Conservation (phyloP, 495 filamentous ascomycete genomes). For the Opeltia flavorubescens region DNA sequence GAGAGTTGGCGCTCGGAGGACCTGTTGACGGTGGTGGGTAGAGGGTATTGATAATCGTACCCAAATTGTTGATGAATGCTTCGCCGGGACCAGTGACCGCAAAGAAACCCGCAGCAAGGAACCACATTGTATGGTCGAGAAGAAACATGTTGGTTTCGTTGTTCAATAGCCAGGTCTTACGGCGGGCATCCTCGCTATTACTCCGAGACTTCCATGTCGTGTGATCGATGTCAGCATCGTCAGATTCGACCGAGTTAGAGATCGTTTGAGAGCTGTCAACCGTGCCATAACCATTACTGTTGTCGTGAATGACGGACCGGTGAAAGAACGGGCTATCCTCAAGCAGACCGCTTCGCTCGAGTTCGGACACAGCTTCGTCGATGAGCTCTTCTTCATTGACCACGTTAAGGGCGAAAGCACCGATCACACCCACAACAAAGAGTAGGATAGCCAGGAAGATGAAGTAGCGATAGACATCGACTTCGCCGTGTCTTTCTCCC, state of each 20-base stretch:
- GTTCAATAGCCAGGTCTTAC: conserved; percentile 62
- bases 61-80: conserved; percentile 93
- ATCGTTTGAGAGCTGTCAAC: conserved; percentile 15
- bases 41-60: conserved; percentile 79
- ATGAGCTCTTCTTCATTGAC: conserved; percentile 61
- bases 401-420: conserved; percentile 55
- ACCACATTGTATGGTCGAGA: conserved; percentile 87
- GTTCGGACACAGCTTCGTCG: conserved; percentile 70
- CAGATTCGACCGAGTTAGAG: conserved; percentile 29
- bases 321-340: conserved; percentile 54
- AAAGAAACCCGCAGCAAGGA: conserved; percentile 80
- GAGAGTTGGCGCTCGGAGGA: conserved; percentile 44
- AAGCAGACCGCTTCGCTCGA: conserved; percentile 73
- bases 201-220: conserved; percentile 29
- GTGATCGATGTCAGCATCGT: conserved; percentile 28
- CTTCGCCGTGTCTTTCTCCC: conserved; percentile 49
- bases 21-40: conserved; percentile 44
- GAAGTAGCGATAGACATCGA: conserved; percentile 80
- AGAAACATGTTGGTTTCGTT: conserved; percentile 75
- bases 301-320: conserved; percentile 15
- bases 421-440: conserved; percentile 54
- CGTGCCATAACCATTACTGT: conserved; percentile 4
- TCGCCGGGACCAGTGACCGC: conserved; percentile 87
- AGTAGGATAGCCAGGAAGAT: conserved; percentile 60
- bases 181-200: conserved; percentile 26